Base-by-base conservation (phyloP, 1,284 basidiomycete genomes). In the Vanrija sp. region DNA sequence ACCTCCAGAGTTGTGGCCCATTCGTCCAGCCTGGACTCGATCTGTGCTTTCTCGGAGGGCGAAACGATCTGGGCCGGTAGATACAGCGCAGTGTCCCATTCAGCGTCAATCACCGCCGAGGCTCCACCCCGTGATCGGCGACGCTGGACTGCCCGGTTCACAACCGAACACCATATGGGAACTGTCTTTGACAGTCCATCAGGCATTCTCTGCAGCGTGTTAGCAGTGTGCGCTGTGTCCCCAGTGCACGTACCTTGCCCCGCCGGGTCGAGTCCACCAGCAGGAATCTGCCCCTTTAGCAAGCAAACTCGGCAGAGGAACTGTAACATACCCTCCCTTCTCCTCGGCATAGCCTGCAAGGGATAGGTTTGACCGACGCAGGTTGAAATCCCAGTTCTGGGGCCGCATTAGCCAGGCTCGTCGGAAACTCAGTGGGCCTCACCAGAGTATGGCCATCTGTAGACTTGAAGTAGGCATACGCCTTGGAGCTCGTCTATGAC, bases 111-210 rank as follows among this genome's bases (percentile, higher is more conserved):
- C 21, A 40, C 25, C 1, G 40, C 18, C 28, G 28, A 7, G 28
- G 12, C 15, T 12, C 43, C 60, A 4, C 39, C 38, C 6, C 45
- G 38, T 26, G 26, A 29, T 14, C 58, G 39, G 2, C 65, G 60
- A 12, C 65, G 44, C 2, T 51, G 46, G 15, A 87, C 65, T 0
- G 91, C 90, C 8, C 83, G 80, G 67, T 97, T 98, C 63, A 98
- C 80, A 3, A 95, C 91, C 2, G 89, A 81, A 72, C 95, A 98
- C 95, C 95, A 98, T 46, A 94, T 89, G 0, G 95, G 93, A 0
- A 97, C 82, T 0, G 95, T 98, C 73, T 98, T 98, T 6, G 89
- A 89, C 0, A 98, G 80, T 0, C 94, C 92, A 66, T 98, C 95
- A 0, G 95, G 95, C 62, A 95, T 88, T 15, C 91, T 85, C 78